Conservation (phyloP, 1,284 basidiomycete genomes). For the Papiliotrema terrestris region DNA sequence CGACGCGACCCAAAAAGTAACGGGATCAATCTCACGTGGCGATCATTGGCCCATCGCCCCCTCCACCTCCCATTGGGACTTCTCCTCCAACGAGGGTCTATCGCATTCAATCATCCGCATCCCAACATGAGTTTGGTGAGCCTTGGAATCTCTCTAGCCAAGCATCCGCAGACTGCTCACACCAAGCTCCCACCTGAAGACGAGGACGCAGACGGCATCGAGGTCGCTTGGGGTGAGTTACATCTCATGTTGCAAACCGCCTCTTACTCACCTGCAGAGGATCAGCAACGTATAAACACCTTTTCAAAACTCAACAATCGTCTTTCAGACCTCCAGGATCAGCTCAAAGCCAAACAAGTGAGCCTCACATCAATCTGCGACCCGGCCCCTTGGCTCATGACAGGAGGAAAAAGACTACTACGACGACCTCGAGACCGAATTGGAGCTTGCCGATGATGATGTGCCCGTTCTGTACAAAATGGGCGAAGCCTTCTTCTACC, state of each 20-base stretch:
- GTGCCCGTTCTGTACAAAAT: constrained; percentile 82
- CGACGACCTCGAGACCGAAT: constrained; percentile 79
- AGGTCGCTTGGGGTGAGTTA: constrained; percentile 84
- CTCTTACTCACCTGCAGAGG: constrained; percentile 60
- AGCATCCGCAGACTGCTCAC: no score
- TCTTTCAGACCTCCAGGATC: constrained; percentile 66
- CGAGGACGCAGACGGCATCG: constrained; percentile 70
- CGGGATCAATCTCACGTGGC: no score
- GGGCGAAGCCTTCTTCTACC: constrained; percentile 82
- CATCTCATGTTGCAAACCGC: background rate
- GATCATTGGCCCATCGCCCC: no score
- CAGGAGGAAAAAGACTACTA: constrained; percentile 90
- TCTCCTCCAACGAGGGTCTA: no score
- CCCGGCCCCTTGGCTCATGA: constrained; percentile 1
- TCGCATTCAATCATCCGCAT: no score
- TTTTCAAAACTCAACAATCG: constrained; percentile 90
- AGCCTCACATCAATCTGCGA: constrained; percentile 4
- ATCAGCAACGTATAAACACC: constrained; percentile 86
- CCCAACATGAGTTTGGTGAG: constrained; percentile 38
- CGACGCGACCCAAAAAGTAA: no score
- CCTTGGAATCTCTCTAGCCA: no score
- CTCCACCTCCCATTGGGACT: no score
- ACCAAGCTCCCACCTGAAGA: constrained; percentile 60
- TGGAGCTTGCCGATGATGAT: constrained; percentile 83
- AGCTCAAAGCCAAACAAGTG: constrained; percentile 69